A percentile compares a stretch with the other conserved stretches of the same genome.
phyloP scores from a whole-genome alignment of 2,329 filamentous ascomycete species.

The Chrysosporium queenslandicum region DNA sequence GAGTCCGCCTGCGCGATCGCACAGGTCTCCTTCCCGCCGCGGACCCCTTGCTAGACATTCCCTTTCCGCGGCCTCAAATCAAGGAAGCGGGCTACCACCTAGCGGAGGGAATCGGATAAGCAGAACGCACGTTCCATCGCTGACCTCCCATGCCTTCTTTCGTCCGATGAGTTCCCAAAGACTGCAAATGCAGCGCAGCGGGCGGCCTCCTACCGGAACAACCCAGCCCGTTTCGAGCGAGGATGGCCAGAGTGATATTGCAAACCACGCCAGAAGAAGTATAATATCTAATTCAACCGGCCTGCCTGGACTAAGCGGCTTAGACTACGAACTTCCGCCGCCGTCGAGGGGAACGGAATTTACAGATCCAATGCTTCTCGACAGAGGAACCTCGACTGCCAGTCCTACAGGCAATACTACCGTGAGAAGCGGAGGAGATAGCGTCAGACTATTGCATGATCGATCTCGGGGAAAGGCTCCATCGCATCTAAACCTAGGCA shows the following conservation, averaged over 20 bases:
- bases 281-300: slow-evolving; percentile 46
- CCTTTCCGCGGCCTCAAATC: slow-evolving; percentile 7
- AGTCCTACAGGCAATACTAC: slow-evolving; percentile 56
- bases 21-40: slow-evolving; percentile 31
- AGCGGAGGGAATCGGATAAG: slow-evolving; percentile 57
- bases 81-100: slow-evolving; percentile 37
- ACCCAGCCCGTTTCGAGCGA: slow-evolving; percentile 28
- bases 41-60: slow-evolving; percentile 13
- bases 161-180: slow-evolving; percentile 94
- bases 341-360: slow-evolving; percentile 74
- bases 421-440: slow-evolving; percentile 60
- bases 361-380: slow-evolving; percentile 62
- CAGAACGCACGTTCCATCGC: slow-evolving; percentile 77
- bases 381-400: slow-evolving; percentile 62
- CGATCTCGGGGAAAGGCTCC: slow-evolving; percentile 33
- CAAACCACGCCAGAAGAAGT: slow-evolving; percentile 48
- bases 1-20: slow-evolving; percentile 33
- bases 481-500: slow-evolving; percentile 50
- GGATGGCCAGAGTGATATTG: slow-evolving; percentile 38
- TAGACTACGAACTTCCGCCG: slow-evolving; percentile 42
- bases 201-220: slow-evolving; percentile 34
- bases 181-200: slow-evolving; percentile 76
- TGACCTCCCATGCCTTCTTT: slow-evolving; percentile 87
- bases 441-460: slow-evolving; percentile 63
- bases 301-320: slow-evolving; percentile 29